Evolutionary conservation across 306 rosid genomes (phyloP).

Genomic region (Dryas alaskensis): DNA sequence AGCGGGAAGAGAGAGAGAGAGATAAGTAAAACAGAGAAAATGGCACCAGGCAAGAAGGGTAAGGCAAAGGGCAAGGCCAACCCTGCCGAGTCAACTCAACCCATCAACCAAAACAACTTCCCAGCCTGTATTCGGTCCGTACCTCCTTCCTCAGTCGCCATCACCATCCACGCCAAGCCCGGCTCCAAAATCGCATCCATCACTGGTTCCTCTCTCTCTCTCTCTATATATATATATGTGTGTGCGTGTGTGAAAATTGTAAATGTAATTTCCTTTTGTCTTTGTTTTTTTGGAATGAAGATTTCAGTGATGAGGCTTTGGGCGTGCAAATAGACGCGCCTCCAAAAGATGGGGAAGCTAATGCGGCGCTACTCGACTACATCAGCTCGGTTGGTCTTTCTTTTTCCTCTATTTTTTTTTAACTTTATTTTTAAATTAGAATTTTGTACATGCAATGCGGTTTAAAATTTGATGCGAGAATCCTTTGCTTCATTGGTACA

Average conservation of each 20-base stretch:
- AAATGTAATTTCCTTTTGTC: not conserved
- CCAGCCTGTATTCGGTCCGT: conserved; percentile 71
- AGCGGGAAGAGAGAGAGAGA: no score
- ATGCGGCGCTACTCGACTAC: conserved; percentile 81
- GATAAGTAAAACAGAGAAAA: not conserved
- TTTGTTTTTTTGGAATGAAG: conserved; percentile 26
- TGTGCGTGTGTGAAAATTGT: not conserved
- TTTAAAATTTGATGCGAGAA: not conserved
- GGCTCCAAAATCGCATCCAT: conserved; percentile 80
- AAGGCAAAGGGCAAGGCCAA: conserved; percentile 48
- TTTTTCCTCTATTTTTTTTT: not conserved
- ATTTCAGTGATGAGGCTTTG: conserved; percentile 70
- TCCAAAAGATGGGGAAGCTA: conserved; percentile 92
- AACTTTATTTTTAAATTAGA: not conserved
- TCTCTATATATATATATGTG: not conserved
- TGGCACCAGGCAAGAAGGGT: conserved; percentile 77
- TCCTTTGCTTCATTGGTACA: not conserved
- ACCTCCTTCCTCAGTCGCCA: conserved; percentile 80
- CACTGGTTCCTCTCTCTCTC: conserved; percentile 46
- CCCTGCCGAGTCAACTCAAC: conserved; percentile 28
- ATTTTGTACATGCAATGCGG: not conserved
- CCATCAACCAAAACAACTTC: conserved; percentile 27
- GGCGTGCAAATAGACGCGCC: conserved; percentile 94
- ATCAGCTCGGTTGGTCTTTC: conserved; percentile 55
- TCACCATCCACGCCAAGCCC: conserved; percentile 93